Evolutionary conservation across 1,139 yeast genomes (phyloP).

Genomic region (Torulaspora pretoriensis): DNA sequence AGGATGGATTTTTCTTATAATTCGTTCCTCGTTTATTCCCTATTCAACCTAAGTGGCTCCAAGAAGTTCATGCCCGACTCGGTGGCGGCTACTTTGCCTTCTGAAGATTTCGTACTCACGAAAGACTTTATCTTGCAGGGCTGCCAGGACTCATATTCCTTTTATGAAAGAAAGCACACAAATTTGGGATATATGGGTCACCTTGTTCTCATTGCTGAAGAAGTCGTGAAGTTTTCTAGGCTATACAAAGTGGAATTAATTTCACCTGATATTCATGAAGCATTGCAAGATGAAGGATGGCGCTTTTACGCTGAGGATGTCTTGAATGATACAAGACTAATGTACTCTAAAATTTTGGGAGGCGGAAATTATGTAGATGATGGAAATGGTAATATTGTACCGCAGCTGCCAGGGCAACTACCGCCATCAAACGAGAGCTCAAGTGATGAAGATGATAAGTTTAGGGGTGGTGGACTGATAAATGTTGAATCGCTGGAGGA

Average conservation of each 20-base stretch:
- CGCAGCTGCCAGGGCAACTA: conserved; percentile 18
- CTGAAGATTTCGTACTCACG: conserved; percentile 59
- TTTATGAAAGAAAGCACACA: conserved; percentile 59
- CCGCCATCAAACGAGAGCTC: neutral
- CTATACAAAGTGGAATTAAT: conserved; percentile 38
- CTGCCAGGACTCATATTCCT: conserved; percentile 67
- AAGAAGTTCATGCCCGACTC: conserved; percentile 21
- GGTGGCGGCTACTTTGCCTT: conserved; percentile 2
- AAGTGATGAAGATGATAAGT: conserved; percentile 8
- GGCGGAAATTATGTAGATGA: conserved; percentile 42
- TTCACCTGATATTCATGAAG: conserved; percentile 36
- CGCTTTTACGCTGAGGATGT: conserved; percentile 78
- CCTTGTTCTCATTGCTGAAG: conserved; percentile 90
- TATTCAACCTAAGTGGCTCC: conserved; percentile 31
- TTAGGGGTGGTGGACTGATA: conserved; percentile 23
- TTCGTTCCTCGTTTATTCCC: conserved; percentile 56
- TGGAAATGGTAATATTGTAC: conserved; percentile 31
- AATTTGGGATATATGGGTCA: conserved; percentile 98
- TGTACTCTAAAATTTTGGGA: conserved; percentile 90
- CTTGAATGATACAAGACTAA: conserved; percentile 83
- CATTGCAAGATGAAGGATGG: conserved; percentile 59
- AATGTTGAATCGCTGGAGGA: conserved; percentile 30
- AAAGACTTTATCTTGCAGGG: conserved; percentile 80
- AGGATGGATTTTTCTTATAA: conserved; percentile 92
- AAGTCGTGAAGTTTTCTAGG: conserved; percentile 82